These are phyloP conservation scores for Ophiostoma montium DNA, from an alignment of 2,329 filamentous ascomycete species.

Conservation along the genomic window DNA sequence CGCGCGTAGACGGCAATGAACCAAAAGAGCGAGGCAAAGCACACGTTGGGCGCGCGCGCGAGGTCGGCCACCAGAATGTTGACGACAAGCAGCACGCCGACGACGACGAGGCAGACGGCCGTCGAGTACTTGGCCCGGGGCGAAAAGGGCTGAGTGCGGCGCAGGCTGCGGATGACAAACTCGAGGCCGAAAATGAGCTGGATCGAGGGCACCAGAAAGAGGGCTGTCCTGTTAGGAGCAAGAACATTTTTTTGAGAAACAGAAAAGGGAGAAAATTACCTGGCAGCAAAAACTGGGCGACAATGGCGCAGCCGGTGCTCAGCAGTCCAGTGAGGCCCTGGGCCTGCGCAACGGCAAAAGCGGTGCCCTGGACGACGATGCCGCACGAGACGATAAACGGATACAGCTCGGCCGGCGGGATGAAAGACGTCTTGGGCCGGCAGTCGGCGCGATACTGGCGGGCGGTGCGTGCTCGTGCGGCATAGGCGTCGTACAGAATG, in stretches of 20 bases:
- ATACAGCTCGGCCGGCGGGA: conserved; percentile 34
- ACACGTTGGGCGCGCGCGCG: conserved; percentile 41
- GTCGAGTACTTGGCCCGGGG: conserved; percentile 46
- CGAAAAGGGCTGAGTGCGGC: conserved; percentile 38
- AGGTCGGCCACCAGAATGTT: conserved; percentile 46
- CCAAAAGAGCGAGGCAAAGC: conserved; percentile 55
- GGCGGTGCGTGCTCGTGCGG: conserved; percentile 27
- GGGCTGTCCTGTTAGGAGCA: conserved; percentile 22
- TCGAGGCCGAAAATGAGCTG: conserved; percentile 54
- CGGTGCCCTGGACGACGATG: conserved; percentile 42
- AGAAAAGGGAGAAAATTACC: too few relatives aligned
- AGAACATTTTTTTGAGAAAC: too few relatives aligned
- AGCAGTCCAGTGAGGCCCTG: conserved; percentile 38
- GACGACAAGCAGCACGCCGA: conserved; percentile 36
- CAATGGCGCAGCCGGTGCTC: conserved; percentile 35
- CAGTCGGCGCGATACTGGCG: conserved; percentile 24
- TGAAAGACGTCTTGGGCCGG: conserved; percentile 24
- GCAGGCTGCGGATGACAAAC: conserved; percentile 40
- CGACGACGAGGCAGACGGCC: conserved; percentile 37
- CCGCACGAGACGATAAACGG: conserved; percentile 43
- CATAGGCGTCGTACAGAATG: conserved; percentile 43
- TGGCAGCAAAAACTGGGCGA: conserved; percentile 45
- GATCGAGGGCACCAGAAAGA: conserved; percentile 52
- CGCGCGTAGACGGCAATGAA: conserved; percentile 48
- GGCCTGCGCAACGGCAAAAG: conserved; percentile 43